These are phyloP conservation scores for Lentinula detonsa DNA, from an alignment of 768 basidiomycete genomes.

Conservation along the genomic window DNA sequence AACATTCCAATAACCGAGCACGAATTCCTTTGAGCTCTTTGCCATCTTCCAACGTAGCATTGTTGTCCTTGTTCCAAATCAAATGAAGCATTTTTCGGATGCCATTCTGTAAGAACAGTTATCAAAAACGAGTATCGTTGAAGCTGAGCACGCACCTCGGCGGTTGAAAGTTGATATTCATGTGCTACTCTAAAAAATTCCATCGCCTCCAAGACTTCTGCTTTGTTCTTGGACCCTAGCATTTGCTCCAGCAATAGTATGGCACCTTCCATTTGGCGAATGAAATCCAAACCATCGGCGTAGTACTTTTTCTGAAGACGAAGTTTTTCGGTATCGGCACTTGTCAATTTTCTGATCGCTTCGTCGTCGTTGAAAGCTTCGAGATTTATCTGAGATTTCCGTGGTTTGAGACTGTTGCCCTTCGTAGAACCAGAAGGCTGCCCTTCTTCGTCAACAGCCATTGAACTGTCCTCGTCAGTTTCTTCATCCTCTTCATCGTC, in stretches of 20 bases:
- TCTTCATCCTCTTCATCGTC: conserved; percentile 36
- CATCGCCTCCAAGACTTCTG: conserved; percentile 79
- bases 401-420: conserved; percentile 42
- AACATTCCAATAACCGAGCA: conserved; percentile 83
- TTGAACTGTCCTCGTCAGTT: conserved; percentile 24
- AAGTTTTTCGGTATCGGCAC: conserved; percentile 57
- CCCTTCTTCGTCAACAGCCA: conserved; percentile 35
- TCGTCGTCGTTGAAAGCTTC: conserved; percentile 68
- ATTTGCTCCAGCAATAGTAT: conserved; percentile 71
- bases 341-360: conserved; percentile 62
- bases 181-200: conserved; percentile 84
- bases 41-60: conserved; percentile 55
- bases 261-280: conserved; percentile 50
- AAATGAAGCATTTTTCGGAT: conserved; percentile 96
- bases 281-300: conserved; percentile 79
- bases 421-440: conserved; percentile 16
- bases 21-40: conserved; percentile 84
- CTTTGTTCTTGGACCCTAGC: conserved; percentile 80
- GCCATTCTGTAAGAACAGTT: conserved; percentile 48
- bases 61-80: conserved; percentile 95
- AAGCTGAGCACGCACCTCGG: conserved; percentile 46
- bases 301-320: conserved; percentile 82
- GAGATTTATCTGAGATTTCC: conserved; percentile 69
- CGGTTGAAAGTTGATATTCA: conserved; percentile 74
- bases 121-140: background rate